Evolutionary conservation across 805 yeast genomes (phyloP), one percentile per base, ranked within the genome.

Genomic region (Yamadazyma takamatsuzukensis): DNA sequence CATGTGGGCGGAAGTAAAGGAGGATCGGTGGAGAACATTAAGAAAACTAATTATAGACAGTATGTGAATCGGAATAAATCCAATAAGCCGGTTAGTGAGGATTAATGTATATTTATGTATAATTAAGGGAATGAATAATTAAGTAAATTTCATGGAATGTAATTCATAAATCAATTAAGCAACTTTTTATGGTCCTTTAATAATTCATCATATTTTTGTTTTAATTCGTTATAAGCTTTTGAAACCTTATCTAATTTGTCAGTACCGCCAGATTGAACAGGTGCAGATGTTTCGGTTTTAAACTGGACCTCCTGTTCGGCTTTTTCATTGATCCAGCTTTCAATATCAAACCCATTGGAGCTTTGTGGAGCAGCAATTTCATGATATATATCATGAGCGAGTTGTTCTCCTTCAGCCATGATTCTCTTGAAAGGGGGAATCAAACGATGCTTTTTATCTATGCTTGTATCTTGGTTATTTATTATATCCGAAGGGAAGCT

Each of bases 361-460:
- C 14, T n/a, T 7, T 21, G 23, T 9, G 18, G 16, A 12, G 21
- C 22, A 5, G 56, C 66, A 27, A 59, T 62, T 48, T 59, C 68
- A 49, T 49, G 38, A 32, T 33, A 76, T 45, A 51, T 68, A 68
- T 51, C 72, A 75, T 47, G 75, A 49, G 40, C 63, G 45, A 37
- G 56, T 58, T 39, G 56, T 21, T 59, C 55, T 14, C 69, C 70
- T 17, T 27, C 28, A 3, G 62, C 68, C 27, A 82, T 50, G 2
- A 70, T 75, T 53, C 90, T 71, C 53, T 81, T 83, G 40, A 83
- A 67, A 6, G 64, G 67, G 0, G 89, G 89, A n/a, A 83, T 65
- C 15, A 72, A 50, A 39, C 76, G 55, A 37, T 56, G 57, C 33
- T 54, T 55, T 40, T 69, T 56, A 43, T 66, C 61, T 3, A 24